These are phyloP conservation scores for Populus hybrid DNA, from an alignment of 441 rosid genomes.

Conservation along the genomic window DNA sequence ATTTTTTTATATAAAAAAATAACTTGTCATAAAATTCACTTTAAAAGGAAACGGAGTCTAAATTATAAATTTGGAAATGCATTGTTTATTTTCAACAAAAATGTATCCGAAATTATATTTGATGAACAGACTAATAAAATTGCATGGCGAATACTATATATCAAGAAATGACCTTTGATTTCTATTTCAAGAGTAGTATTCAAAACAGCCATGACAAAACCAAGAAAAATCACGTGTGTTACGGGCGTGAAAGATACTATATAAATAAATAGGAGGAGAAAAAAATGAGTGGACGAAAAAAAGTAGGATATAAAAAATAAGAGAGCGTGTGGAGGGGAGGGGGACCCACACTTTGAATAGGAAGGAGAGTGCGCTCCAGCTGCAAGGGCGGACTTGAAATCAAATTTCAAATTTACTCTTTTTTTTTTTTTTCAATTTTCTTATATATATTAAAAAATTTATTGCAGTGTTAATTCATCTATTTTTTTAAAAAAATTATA, in stretches of 20 bases:
- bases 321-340: slow-evolving; percentile 18
- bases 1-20: fast-evolving
- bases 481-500: neutral
- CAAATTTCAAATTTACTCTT: slow-evolving; percentile 22
- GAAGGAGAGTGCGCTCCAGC: slow-evolving; percentile 43
- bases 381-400: slow-evolving; percentile 41
- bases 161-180: neutral
- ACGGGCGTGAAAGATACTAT: neutral
- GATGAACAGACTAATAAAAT: neutral
- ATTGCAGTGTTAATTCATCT: too few species aligned
- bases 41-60: neutral
- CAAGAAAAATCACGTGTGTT: too few species aligned
- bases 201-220: neutral
- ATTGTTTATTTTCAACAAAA: neutral
- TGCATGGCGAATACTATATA: neutral
- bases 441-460: too few species aligned
- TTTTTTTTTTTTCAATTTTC: neutral
- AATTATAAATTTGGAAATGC: neutral
- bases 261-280: neutral
- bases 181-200: neutral
- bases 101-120: neutral
- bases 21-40: too few species aligned
- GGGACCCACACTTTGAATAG: slow-evolving; percentile 35
- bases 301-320: too few species aligned
- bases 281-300: neutral